Percentiles rank a stretch among this genome's conserved stretches.
phyloP scores from a whole-genome alignment of 345 rosid species.

The Linum lewisii region DNA sequence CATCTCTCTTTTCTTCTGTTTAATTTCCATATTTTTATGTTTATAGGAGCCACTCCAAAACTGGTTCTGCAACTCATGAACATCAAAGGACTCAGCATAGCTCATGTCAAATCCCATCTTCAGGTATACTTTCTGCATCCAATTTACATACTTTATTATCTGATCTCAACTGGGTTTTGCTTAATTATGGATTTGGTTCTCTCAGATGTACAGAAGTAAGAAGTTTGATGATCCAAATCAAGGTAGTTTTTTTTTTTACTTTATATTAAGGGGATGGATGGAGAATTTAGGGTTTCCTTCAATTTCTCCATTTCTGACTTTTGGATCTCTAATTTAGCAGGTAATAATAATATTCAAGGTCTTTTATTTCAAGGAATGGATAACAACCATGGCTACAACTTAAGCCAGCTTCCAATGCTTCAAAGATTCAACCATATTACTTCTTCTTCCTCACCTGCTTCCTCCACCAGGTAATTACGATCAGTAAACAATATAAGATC shows the following conservation, averaged over 20 bases:
- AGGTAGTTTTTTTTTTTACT: too few relatives aligned
- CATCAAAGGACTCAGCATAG: conserved; percentile 78
- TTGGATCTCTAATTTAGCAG: neutral
- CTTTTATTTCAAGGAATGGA: conserved; percentile 14
- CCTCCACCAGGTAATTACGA: neutral
- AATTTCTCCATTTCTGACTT: neutral
- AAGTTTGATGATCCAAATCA: conserved; percentile 53
- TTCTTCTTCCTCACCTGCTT: conserved; percentile 12
- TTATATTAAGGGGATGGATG: too few relatives aligned
- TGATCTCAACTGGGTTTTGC: neutral
- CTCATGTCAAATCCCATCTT: conserved; percentile 88
- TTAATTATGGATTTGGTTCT: neutral
- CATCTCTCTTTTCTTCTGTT: neutral
- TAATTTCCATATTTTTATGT: neutral
- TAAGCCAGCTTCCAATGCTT: conserved; percentile 24
- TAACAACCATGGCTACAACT: conserved; percentile 13
- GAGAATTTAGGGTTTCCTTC: conserved; percentile 4
- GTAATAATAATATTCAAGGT: conserved; percentile 16
- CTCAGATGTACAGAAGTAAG: conserved; percentile 87
- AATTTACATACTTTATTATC: neutral
- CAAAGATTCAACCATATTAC: conserved; percentile 15
- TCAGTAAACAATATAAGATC: too few relatives aligned
- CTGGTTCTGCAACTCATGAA: conserved; percentile 76
- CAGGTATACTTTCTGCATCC: conserved; percentile 45
- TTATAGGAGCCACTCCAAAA: conserved; percentile 78